phyloP scores from a whole-genome alignment of 2,329 filamentous ascomycete genomes.

The Monosporascus sp. region DNA sequence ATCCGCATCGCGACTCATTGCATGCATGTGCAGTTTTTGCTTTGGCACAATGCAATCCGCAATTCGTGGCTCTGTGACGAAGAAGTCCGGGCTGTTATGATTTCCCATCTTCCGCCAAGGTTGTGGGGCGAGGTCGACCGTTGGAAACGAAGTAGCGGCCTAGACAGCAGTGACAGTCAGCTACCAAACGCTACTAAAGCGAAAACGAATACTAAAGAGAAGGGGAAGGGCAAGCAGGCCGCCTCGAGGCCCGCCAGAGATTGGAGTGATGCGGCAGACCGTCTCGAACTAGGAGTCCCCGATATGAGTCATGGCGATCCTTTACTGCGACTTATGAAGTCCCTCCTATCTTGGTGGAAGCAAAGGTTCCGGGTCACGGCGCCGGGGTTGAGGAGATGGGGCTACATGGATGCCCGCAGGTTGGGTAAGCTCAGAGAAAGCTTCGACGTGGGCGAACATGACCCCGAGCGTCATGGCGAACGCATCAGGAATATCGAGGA shows the following conservation, averaged over 20 bases:
- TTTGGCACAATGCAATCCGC: constrained; percentile 84
- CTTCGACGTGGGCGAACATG: constrained; percentile 58
- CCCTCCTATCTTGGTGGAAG: constrained; percentile 82
- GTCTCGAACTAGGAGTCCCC: constrained; percentile 63
- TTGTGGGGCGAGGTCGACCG: constrained; percentile 69
- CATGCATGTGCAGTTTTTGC: constrained; percentile 78
- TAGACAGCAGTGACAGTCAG: constrained; percentile 39
- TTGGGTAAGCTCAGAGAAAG: constrained; percentile 70
- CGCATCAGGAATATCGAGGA: constrained; percentile 60
- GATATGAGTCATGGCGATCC: constrained; percentile 84
- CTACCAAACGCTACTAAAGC: constrained; percentile 29
- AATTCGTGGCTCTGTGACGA: constrained; percentile 81
- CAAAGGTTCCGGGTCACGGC: constrained; percentile 72
- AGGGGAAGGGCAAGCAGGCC: constrained; percentile 21
- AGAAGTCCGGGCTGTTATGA: constrained; percentile 68
- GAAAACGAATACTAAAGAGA: constrained; percentile 36
- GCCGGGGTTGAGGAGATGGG: constrained; percentile 80
- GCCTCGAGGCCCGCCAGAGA: constrained; percentile 47
- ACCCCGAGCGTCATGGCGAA: constrained; percentile 70
- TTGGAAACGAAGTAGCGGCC: constrained; percentile 65
- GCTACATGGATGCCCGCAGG: constrained; percentile 75
- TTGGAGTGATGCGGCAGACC: constrained; percentile 67
- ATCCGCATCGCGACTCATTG: constrained; percentile 78
- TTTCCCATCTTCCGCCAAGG: constrained; percentile 65
- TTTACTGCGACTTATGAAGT: constrained; percentile 68